phyloP scores from a whole-genome alignment of 768 basidiomycete genomes.

The Tubosaeta sp. region DNA sequence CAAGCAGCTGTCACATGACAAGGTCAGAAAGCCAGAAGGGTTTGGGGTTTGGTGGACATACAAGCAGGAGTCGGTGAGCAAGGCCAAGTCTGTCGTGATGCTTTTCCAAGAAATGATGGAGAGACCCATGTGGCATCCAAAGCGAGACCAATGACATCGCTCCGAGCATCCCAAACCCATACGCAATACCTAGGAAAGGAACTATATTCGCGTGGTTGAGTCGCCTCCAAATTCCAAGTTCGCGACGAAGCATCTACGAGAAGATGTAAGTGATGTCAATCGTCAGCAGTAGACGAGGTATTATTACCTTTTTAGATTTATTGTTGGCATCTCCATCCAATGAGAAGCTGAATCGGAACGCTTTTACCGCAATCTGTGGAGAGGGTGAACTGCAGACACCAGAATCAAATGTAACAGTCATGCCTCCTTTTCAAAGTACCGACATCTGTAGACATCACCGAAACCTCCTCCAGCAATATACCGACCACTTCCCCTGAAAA shows the following conservation, averaged over 20 bases:
- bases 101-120: constrained; percentile 16
- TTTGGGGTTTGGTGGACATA: constrained; percentile 6
- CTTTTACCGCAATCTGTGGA: constrained; percentile 22
- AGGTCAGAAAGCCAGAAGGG: constrained; percentile 15
- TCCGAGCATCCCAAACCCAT: constrained; percentile 22
- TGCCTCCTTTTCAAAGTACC: constrained; percentile 4
- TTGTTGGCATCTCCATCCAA: too few relatives aligned
- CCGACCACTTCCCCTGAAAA: constrained; percentile 1
- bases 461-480: neutral
- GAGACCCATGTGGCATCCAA: constrained; percentile 27
- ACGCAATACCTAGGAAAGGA: constrained; percentile 23
- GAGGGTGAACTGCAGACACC: neutral
- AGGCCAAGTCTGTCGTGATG: neutral
- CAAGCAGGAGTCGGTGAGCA: constrained; percentile 6
- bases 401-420: neutral
- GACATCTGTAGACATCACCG: constrained; percentile 11
- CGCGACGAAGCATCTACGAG: constrained; percentile 12
- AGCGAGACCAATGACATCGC: constrained; percentile 26
- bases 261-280: too few relatives aligned
- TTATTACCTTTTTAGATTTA: neutral
- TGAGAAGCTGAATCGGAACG: constrained; percentile 8
- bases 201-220: constrained; percentile 24
- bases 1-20: constrained; percentile 10
- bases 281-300: fast-evolving
- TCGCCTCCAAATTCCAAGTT: constrained; percentile 28